Base-by-base conservation (phyloP, 257 asterid species). In the Verbascum thapsus region DNA sequence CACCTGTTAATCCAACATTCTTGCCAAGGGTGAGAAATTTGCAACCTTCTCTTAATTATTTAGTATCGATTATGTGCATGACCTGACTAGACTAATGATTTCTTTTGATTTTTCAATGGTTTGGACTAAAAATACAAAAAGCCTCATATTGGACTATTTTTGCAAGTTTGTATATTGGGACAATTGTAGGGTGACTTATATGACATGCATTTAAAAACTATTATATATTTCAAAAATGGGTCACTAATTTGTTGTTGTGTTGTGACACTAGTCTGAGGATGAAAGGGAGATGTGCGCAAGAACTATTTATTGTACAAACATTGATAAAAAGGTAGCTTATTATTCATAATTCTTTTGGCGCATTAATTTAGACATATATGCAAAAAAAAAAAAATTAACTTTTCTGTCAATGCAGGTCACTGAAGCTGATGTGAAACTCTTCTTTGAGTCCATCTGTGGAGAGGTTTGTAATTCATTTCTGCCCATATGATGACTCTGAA, bases 241-340 rank as follows among this genome's bases (percentile, higher is more conserved):
- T 9, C 30, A 57, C 70, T 74, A 64, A 67, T 61, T 48, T 53
- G 6, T 45, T 65, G 49, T 26, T 17, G 9, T 71, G 44, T 12
- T 57, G 32, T 69, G 53, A 52, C 16, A 16, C 69, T 67, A 87
- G 95, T 87, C 95, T 40, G 95, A 87, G 73, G 91, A 87, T 73
- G 95, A 86, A 78, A 87, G 95, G 78, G 87, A 87, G 84, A 87
- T 84, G 95, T 84, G 95, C 53, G 95, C 91, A 40, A 84, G 87
- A 76, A 87, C 95, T 72, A 87, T 87, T 56, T 87, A 87, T 64
- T 87, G 95, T 66, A 80, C 95, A 42, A 87, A 87, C 81, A 82
- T 87, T 8, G 95, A 87, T 35, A 87, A 82, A 74, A 84, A 87
- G 95, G 95, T 87, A 70, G 30, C 16, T 66, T 11, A 10, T 23